phyloP scores from a whole-genome alignment of 1,284 basidiomycete species.

The Vanrija sp. region DNA sequence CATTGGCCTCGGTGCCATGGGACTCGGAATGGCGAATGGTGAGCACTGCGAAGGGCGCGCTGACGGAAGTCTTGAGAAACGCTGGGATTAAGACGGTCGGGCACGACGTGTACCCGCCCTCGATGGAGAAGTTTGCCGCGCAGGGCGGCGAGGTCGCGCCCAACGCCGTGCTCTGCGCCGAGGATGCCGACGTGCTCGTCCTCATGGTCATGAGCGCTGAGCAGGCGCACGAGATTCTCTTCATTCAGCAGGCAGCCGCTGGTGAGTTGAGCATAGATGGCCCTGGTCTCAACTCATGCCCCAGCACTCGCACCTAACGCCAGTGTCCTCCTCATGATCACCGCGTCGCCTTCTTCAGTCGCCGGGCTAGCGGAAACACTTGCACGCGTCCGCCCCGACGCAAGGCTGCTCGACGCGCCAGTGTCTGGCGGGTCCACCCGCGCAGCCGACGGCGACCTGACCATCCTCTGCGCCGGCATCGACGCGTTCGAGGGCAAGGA shows the following conservation, averaged over 20 bases:
- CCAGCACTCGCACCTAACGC: conserved; percentile 18
- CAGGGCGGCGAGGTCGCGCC: conserved; percentile 12
- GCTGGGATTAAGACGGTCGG: conserved; percentile 16
- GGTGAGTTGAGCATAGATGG: not conserved
- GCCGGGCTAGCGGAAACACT: conserved; percentile 12
- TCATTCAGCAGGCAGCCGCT: conserved; percentile 10
- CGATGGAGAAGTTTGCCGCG: not conserved
- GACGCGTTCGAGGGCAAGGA: not conserved
- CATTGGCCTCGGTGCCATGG: conserved; percentile 21
- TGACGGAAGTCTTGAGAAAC: conserved; percentile 7
- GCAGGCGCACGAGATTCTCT: conserved; percentile 22
- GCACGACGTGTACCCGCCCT: conserved; percentile 16
- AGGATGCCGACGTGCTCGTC: conserved; percentile 17
- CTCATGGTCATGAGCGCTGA: conserved; percentile 25
- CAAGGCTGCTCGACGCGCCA: conserved; percentile 32
- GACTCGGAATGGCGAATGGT: conserved; percentile 17
- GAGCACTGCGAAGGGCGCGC: not conserved
- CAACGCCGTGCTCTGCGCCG: conserved; percentile 7
- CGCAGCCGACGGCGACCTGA: conserved; percentile 34
- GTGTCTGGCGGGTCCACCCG: conserved; percentile 36
- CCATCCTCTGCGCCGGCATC: conserved; percentile 29
- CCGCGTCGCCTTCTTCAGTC: conserved; percentile 25
- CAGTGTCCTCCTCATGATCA: conserved; percentile 32
- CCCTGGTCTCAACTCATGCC: not conserved
- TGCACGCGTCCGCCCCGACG: conserved; percentile 17